Conservation (phyloP, 2,329 filamentous ascomycete genomes). For the Botrytis fabae region DNA sequence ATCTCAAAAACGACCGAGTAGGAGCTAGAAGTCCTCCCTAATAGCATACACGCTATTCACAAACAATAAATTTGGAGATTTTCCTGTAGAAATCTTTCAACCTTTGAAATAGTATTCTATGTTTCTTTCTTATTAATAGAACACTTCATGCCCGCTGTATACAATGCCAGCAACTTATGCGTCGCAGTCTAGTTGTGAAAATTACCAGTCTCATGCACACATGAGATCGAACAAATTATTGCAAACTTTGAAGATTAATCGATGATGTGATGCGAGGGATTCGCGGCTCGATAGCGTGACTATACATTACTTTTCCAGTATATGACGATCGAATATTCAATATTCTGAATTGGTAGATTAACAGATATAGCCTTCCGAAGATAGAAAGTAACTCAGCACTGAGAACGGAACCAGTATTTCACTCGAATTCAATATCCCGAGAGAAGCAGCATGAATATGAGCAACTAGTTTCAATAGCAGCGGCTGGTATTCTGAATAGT, state of each 20-base stretch:
- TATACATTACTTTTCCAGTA: neutral
- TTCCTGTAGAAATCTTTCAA: neutral
- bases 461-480: neutral
- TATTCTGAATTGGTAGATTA: neutral
- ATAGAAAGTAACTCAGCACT: neutral
- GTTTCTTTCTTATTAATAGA: neutral
- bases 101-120: neutral
- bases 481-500: neutral
- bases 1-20: neutral
- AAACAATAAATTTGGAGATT: neutral
- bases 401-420: neutral
- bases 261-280: neutral
- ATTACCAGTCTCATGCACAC: fast-evolving
- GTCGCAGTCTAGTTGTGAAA: neutral
- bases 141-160: neutral
- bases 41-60: no score
- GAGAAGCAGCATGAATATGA: neutral
- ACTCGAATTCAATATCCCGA: neutral
- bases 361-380: no score
- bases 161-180: neutral
- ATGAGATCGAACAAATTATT: neutral
- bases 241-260: neutral
- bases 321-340: no score
- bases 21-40: no score
- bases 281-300: neutral